Conservation (phyloP, 139 green algal species). For the Auxenochlorella pyrenoidosa region DNA sequence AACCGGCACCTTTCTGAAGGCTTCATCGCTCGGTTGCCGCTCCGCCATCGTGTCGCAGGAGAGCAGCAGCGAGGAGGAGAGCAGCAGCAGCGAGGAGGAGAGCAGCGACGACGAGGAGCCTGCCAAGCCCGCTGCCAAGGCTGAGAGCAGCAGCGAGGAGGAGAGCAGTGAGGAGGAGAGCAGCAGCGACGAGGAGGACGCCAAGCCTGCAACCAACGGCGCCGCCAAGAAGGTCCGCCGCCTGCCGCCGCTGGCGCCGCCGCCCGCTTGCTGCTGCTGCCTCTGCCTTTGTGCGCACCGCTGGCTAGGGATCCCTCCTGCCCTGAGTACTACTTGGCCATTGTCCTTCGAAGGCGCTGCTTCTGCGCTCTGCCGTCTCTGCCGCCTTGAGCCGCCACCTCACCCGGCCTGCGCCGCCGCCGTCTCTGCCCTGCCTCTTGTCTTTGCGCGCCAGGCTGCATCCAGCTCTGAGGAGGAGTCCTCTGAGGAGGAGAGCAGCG, state of each 20-base stretch:
- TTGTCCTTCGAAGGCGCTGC: not conserved
- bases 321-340: not conserved
- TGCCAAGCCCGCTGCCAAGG: conserved; percentile 33
- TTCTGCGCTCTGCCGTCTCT: too few species aligned
- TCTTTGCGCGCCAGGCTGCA: not conserved
- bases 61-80: conserved; percentile 48
- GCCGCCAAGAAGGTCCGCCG: not conserved
- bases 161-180: conserved; percentile 42
- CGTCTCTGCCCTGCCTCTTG: not conserved
- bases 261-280: not conserved
- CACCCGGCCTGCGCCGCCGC: not conserved
- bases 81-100: conserved; percentile 20
- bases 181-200: conserved; percentile 19
- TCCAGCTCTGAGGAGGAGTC: conserved; percentile 25
- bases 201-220: conserved; percentile 22
- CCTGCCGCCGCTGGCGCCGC: not conserved
- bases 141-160: conserved; percentile 18
- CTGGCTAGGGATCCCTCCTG: too few species aligned
- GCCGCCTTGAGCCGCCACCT: too few species aligned
- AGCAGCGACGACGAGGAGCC: conserved; percentile 38
- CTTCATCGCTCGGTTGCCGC: not conserved
- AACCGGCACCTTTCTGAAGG: not conserved
- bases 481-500: not conserved
- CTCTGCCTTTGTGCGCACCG: not conserved
- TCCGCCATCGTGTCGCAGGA: not conserved